Conservation (phyloP, 805 yeast genomes). For the Myxozyma neotropica region DNA sequence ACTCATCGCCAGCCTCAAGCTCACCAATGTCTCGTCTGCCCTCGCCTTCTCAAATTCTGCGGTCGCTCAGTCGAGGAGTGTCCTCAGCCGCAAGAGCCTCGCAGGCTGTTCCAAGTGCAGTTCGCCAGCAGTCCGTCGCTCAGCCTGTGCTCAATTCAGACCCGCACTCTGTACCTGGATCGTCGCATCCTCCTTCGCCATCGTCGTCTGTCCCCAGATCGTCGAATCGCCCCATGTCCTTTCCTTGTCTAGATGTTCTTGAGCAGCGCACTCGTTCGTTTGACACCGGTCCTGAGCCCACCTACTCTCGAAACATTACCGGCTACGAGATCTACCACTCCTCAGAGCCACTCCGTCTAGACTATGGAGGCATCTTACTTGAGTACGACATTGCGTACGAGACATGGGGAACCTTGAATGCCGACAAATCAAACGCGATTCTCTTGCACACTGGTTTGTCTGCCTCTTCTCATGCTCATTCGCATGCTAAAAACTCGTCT, state of each 20-base stretch:
- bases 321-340: slow-evolving; percentile 67
- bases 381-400: slow-evolving; percentile 83
- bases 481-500: slow-evolving; percentile 66
- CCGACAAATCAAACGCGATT: slow-evolving; percentile 67
- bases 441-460: slow-evolving; percentile 88
- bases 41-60: not conserved
- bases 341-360: slow-evolving; percentile 65
- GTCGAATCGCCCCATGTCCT: slow-evolving; percentile 69
- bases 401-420: slow-evolving; percentile 80
- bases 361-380: slow-evolving; percentile 78
- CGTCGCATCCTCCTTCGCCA: not conserved
- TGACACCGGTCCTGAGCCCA: slow-evolving; percentile 74
- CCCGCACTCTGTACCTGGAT: not conserved
- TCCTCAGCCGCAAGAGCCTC: slow-evolving; percentile 14
- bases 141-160: not conserved
- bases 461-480: slow-evolving; percentile 91
- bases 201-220: slow-evolving; percentile 33
- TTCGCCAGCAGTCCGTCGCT: not conserved
- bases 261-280: slow-evolving; percentile 52
- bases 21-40: too few relatives aligned
- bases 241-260: slow-evolving; percentile 82
- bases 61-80: slow-evolving; percentile 5
- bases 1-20: too few relatives aligned
- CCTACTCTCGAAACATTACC: slow-evolving; percentile 62
- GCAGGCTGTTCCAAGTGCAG: slow-evolving; percentile 13